phyloP scores from a whole-genome alignment of 805 yeast genomes.

The Saccharomycopsis fibuligera region DNA sequence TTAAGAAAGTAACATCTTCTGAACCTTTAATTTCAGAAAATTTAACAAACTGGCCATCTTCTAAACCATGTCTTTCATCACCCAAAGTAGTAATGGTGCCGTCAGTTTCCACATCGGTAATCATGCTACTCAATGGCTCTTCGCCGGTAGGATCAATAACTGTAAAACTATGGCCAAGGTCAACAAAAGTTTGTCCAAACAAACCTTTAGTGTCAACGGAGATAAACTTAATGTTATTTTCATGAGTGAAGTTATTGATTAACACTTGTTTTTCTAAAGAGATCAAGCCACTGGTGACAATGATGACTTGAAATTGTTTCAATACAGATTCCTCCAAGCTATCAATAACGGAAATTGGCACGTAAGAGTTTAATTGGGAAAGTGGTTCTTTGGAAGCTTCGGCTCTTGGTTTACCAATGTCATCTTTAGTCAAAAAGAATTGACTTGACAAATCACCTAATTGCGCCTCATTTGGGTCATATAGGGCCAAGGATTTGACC shows the following conservation, averaged over 20 bases:
- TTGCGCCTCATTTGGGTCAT: conserved; percentile 68
- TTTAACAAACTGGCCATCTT: conserved; percentile 86
- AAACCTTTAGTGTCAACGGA: conserved; percentile 80
- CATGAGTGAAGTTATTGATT: conserved; percentile 71
- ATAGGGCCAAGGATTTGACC: conserved; percentile 81
- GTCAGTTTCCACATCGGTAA: conserved; percentile 78
- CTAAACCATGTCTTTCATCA: conserved; percentile 87
- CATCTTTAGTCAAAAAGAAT: conserved; percentile 66
- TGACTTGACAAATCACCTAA: conserved; percentile 80
- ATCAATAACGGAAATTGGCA: conserved; percentile 66
- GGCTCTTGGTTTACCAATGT: conserved; percentile 78
- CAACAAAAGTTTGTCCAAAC: conserved; percentile 84
- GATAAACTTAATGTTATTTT: conserved; percentile 68
- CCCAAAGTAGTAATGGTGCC: conserved; percentile 94
- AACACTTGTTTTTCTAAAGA: conserved; percentile 67
- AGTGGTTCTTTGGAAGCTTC: conserved; percentile 58
- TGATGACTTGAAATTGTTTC: conserved; percentile 58
- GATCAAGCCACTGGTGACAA: conserved; percentile 72
- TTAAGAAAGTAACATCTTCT: conserved; percentile 46
- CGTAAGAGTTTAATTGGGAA: conserved; percentile 83
- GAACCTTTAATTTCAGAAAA: conserved; percentile 78
- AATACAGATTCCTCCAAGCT: conserved; percentile 50
- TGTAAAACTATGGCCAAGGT: conserved; percentile 76
- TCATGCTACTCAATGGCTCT: conserved; percentile 81
- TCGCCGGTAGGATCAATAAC: conserved; percentile 88